A percentile compares a stretch with the other conserved stretches of the same genome.
phyloP scores from a whole-genome alignment of 1,284 basidiomycete species.

The Tilletiaria anomala region DNA sequence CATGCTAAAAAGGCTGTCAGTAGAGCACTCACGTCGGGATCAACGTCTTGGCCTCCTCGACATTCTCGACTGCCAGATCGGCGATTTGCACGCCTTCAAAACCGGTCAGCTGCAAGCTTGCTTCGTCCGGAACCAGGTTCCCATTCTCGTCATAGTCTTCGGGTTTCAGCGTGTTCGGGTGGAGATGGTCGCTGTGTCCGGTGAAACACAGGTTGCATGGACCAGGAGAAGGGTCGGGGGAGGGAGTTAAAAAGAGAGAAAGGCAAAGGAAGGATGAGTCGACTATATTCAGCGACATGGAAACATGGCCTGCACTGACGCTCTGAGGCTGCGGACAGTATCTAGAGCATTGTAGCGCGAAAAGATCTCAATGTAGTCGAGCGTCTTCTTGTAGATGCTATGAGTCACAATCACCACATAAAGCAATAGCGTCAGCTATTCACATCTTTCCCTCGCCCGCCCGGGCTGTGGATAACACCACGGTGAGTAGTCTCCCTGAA shows the following conservation, averaged over 20 bases:
- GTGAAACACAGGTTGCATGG: background rate
- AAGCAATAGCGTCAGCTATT: background rate
- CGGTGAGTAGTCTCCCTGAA: background rate
- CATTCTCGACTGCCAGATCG: constrained; percentile 69
- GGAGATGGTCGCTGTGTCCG: too few relatives aligned
- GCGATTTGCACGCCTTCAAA: constrained; percentile 87
- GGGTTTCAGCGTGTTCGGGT: too few relatives aligned
- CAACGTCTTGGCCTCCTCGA: constrained; percentile 80
- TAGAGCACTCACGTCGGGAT: constrained; percentile 55
- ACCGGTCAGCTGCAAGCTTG: constrained; percentile 60
- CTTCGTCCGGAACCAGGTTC: constrained; percentile 6
- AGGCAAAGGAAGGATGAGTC: too few relatives aligned
- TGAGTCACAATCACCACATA: background rate
- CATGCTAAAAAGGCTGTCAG: too few relatives aligned
- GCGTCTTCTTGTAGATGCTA: constrained; percentile 73
- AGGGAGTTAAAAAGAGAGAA: too few relatives aligned
- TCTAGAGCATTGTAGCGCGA: constrained; percentile 76
- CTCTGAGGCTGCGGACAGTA: constrained; percentile 70
- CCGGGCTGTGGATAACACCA: too few relatives aligned
- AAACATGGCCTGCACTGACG: constrained; percentile 46
- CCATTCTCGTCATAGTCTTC: constrained; percentile 15
- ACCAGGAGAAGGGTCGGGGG: too few relatives aligned
- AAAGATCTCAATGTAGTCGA: constrained; percentile 80
- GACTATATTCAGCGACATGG: constrained; percentile 6
- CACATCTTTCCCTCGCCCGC: background rate